phyloP scores from a whole-genome alignment of 495 filamentous ascomycete genomes.

The Penicillium robsamsonii region DNA sequence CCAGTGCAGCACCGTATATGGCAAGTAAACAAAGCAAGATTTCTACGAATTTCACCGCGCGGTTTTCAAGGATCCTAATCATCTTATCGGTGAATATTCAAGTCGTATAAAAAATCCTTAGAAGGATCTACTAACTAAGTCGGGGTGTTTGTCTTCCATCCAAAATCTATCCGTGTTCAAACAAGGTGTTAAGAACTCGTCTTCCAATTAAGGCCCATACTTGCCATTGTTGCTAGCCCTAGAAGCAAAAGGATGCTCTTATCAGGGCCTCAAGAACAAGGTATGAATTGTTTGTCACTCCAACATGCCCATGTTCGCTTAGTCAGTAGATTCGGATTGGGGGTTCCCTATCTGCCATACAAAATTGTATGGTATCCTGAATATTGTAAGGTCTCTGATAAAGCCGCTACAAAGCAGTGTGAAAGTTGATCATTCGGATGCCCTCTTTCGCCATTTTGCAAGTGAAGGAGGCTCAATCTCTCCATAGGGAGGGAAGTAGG shows the following conservation, averaged over 20 bases:
- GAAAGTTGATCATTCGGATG: constrained; percentile 25
- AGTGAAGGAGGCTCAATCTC: constrained; percentile 36
- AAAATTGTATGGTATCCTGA: constrained; percentile 51
- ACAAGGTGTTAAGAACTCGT: constrained; percentile 1
- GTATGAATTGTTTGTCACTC: constrained; percentile 4
- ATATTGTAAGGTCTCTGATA: constrained; percentile 46
- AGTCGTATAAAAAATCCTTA: too few species aligned
- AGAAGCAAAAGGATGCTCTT: constrained; percentile 34
- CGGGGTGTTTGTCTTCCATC: neutral
- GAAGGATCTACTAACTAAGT: too few species aligned
- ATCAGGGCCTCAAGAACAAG: constrained; percentile 15
- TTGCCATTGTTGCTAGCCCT: constrained; percentile 49
- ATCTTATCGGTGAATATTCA: too few species aligned
- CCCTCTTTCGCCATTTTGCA: constrained; percentile 29
- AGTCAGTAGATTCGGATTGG: neutral
- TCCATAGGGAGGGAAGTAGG: constrained; percentile 28
- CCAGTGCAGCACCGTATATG: too few species aligned
- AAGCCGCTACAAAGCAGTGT: constrained; percentile 39
- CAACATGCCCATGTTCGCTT: constrained; percentile 10
- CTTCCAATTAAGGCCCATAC: constrained; percentile 17
- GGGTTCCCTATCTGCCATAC: constrained; percentile 49
- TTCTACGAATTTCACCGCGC: too few species aligned
- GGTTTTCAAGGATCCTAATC: too few species aligned
- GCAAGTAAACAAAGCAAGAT: too few species aligned
- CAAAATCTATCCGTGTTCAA: constrained; percentile 6